Evolutionary conservation across 2,329 filamentous ascomycete genomes (phyloP).

Genomic region (Monilinia laxa): DNA sequence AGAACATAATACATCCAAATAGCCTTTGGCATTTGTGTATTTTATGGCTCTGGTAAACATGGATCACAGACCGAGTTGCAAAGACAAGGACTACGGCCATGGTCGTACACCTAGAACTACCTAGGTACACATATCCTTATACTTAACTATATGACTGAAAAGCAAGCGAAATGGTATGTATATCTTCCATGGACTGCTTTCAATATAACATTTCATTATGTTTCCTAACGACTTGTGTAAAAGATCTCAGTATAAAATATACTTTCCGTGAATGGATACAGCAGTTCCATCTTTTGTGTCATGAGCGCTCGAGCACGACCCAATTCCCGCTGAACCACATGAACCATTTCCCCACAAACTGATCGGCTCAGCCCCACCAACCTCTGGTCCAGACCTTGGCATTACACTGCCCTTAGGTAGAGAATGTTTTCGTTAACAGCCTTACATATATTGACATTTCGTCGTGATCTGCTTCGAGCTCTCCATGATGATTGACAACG

Average conservation of each 20-base stretch:
- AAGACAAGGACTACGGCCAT: background rate
- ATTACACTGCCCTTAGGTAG: constrained; percentile 15
- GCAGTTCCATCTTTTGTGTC: no score
- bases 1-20: background rate
- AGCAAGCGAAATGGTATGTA: no score
- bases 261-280: no score
- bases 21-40: background rate
- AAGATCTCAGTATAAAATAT: no score
- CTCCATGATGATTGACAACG: constrained; percentile 15
- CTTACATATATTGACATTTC: constrained; percentile 5
- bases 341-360: constrained; percentile 11
- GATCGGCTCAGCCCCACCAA: constrained; percentile 10
- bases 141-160: no score
- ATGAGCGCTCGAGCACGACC: no score
- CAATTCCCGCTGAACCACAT: background rate
- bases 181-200: no score
- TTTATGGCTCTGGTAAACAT: background rate
- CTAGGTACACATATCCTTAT: no score
- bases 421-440: constrained; percentile 9
- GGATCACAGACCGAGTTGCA: background rate
- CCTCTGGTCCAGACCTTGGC: constrained; percentile 14
- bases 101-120: no score
- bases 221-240: no score
- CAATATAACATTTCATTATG: no score
- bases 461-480: background rate